Base-by-base conservation (phyloP, 441 rosid genomes). In the Cnidoscolus chayamansa region DNA sequence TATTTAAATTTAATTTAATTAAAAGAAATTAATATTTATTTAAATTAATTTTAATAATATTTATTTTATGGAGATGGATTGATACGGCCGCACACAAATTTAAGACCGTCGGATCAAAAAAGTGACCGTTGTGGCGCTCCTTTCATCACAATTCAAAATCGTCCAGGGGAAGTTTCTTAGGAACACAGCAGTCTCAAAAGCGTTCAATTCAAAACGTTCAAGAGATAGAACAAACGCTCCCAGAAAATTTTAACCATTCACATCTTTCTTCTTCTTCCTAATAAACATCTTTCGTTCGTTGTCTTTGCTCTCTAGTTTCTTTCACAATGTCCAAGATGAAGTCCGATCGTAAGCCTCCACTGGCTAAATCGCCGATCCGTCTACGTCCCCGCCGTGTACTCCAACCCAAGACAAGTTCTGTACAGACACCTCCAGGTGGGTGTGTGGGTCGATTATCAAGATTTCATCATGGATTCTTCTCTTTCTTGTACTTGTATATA, bases 371-470 rank as follows among this genome's bases (percentile, higher is more conserved):
- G 0, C 97, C 97, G 20, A 78, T 85, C 77, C 83, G 90, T 61
- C 82, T 80, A 66, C 85, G 88, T 10, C 73, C 93, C 30, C 88
- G 91, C 45, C 90, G 89, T 0, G 81, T 68, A 70, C 81, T 83
- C 50, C 86, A 78, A n/a, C 74, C 91, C 11, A 80, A 68, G 70
- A 57, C 88, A 3, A 43, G 67, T 64, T 57, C 83, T 11, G 73
- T 84, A 10, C 89, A 79, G 73, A 85, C 95, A 45, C 93, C 98
- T 11, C 86, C 90, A 58, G 96, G 97, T 88, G 12, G 12, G 62
- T 67, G 97, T 88, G 12, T 9, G 62, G 25, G 25, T 67, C 25
- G 1, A 6, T 50, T 15, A 0, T 50, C 55, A 50, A 50, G 55
- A 50, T 12, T 50, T 50, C 17, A 15, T 50, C n/a, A n/a, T 1